phyloP scores from a whole-genome alignment of 306 rosid genomes.

The Fragaria nilgerrensis region DNA sequence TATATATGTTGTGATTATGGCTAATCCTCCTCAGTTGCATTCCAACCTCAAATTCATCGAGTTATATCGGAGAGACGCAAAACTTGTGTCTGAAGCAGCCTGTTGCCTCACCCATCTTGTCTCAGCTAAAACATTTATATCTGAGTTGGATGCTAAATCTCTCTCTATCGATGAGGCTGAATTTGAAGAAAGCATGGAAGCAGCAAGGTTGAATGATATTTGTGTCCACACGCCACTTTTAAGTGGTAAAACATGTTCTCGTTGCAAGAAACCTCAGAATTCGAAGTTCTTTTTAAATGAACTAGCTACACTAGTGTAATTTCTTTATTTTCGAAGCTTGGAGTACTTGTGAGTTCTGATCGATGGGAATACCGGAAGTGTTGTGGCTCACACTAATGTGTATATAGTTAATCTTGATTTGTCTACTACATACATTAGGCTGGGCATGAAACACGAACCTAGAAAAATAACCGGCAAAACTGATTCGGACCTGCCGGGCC shows the following conservation, averaged over 20 bases:
- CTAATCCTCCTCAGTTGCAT: constrained; percentile 68
- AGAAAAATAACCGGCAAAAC: too few relatives aligned
- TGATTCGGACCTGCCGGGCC: too few relatives aligned
- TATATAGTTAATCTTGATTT: too few relatives aligned
- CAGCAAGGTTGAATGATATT: constrained; percentile 34
- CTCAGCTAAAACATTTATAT: constrained; percentile 53
- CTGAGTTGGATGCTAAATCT: constrained; percentile 48
- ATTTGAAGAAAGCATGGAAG: constrained; percentile 61
- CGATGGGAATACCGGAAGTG: too few relatives aligned
- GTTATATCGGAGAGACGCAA: constrained; percentile 55
- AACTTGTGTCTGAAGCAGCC: constrained; percentile 51
- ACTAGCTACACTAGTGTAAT: not conserved
- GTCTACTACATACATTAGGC: too few relatives aligned
- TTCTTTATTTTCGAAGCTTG: not conserved
- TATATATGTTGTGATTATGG: constrained; percentile 70
- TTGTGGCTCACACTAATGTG: too few relatives aligned
- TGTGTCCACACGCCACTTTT: not conserved
- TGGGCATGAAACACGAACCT: too few relatives aligned
- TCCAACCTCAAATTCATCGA: constrained; percentile 67
- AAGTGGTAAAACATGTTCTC: not conserved
- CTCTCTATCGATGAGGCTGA: constrained; percentile 49
- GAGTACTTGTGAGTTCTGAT: not conserved
- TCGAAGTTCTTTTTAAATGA: not conserved
- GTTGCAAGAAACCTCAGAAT: not conserved
- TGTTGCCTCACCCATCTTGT: constrained; percentile 52